Percentiles rank a stretch among this genome's conserved stretches.
These are phyloP conservation scores for Pseudocercospora cruenta DNA, from an alignment of 2,329 filamentous ascomycete genomes.

Conservation along the genomic window DNA sequence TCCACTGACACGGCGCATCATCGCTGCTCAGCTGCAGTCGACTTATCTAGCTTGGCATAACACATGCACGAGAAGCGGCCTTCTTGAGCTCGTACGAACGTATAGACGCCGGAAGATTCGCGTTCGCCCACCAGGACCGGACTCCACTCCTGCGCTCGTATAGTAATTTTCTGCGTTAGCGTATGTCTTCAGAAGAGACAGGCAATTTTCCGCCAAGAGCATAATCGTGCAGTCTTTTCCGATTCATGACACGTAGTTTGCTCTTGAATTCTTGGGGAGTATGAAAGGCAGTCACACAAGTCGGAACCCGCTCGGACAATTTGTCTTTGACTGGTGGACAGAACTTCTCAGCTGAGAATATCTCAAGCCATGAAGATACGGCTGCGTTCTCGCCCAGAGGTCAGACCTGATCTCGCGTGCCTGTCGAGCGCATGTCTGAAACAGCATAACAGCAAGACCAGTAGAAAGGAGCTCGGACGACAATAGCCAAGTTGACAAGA, in stretches of 20 bases:
- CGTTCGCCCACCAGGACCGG: background rate
- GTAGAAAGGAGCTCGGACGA: background rate
- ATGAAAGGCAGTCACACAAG: background rate
- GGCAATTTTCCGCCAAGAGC: background rate
- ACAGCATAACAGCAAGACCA: background rate
- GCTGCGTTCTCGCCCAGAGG: background rate
- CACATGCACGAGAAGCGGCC: background rate
- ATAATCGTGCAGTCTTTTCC: background rate
- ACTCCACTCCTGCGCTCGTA: background rate
- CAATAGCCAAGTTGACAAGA: slow-evolving; percentile 3
- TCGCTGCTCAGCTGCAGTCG: background rate
- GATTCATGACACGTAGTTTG: background rate
- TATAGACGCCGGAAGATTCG: background rate
- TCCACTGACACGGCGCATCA: slow-evolving; percentile 2
- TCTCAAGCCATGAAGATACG: background rate
- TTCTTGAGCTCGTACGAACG: background rate
- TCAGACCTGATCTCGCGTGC: background rate
- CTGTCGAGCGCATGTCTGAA: background rate
- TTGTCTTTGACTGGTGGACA: background rate
- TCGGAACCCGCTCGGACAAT: background rate
- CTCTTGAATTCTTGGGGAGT: background rate
- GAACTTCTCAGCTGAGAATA: background rate
- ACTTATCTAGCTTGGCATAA: background rate
- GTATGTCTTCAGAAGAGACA: background rate
- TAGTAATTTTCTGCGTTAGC: background rate